A percentile compares a stretch with the other conserved stretches of the same genome.
Conservation (phyloP, 768 basidiomycete genomes). For the Lactarius akahatsu region DNA sequence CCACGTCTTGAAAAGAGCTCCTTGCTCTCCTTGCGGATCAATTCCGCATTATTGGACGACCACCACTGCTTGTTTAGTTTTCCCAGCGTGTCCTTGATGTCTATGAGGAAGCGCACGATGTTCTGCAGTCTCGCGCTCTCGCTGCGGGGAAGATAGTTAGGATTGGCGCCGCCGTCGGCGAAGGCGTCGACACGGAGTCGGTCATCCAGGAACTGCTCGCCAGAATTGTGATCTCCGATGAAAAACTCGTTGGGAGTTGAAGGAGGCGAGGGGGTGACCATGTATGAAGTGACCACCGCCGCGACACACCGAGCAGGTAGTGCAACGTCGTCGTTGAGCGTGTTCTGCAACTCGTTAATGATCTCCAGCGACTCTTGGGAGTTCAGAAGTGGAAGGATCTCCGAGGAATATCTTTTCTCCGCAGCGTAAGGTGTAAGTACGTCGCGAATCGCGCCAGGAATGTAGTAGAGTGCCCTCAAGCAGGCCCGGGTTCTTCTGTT, state of each 20-base stretch:
- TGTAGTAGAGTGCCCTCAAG: background rate
- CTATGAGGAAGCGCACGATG: no score
- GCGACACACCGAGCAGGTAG: no score
- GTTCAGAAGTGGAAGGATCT: background rate
- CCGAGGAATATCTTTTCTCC: background rate
- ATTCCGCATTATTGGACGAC: background rate
- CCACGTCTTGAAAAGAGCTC: background rate
- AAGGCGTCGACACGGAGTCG: no score
- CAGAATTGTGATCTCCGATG: background rate
- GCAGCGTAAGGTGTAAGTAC: background rate
- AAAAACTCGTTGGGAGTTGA: no score
- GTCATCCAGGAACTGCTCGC: no score
- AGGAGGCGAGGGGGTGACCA: no score
- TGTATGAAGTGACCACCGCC: no score
- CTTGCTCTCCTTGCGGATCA: background rate
- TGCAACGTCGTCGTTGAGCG: background rate
- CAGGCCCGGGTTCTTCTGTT: background rate
- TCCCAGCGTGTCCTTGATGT: no score
- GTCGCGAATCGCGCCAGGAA: background rate
- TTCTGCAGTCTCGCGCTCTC: no score
- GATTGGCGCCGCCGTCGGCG: no score
- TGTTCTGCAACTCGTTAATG: background rate
- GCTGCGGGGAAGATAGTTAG: no score
- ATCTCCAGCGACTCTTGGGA: background rate
- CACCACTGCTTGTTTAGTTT: no score